Conservation (phyloP, 225 moss, liverwort and hornwort species). For the Polytrichum commune region DNA sequence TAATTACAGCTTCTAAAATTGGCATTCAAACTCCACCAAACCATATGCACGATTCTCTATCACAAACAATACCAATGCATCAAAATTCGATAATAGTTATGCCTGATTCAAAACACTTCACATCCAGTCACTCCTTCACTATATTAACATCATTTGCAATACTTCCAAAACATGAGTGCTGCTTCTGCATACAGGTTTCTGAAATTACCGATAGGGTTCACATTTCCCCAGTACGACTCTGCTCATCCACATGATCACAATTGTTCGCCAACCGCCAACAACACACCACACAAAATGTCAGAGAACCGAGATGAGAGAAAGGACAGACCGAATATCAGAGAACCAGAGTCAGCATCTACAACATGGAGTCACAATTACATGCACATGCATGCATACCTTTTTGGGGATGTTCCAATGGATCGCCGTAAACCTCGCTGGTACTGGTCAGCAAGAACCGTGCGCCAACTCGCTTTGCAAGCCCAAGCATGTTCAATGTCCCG, state of each 20-base stretch:
- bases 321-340: neutral
- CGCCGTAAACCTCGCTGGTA: constrained; percentile 52
- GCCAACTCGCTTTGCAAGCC: constrained; percentile 47
- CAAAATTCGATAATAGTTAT: neutral
- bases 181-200: neutral
- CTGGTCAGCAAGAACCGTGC: constrained; percentile 49
- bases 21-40: neutral
- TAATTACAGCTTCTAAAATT: neutral
- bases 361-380: neutral
- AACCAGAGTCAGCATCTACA: neutral
- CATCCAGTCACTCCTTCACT: neutral
- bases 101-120: too few relatives aligned
- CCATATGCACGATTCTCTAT: neutral
- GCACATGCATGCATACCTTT: constrained; percentile 21
- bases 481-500: constrained; percentile 56
- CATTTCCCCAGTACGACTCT: constrained; percentile 58
- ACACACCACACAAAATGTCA: constrained; percentile 12
- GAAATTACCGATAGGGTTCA: constrained; percentile 44
- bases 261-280: constrained; percentile 6
- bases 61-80: neutral
- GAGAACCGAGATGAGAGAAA: neutral
- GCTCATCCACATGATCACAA: constrained; percentile 6
- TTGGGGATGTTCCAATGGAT: constrained; percentile 54
- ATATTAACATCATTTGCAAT: neutral
- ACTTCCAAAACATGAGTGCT: neutral